Percentiles rank a stretch among this genome's conserved stretches.
phyloP scores from a whole-genome alignment of 352 stramenopile genomes.

The Pythium biforme region DNA sequence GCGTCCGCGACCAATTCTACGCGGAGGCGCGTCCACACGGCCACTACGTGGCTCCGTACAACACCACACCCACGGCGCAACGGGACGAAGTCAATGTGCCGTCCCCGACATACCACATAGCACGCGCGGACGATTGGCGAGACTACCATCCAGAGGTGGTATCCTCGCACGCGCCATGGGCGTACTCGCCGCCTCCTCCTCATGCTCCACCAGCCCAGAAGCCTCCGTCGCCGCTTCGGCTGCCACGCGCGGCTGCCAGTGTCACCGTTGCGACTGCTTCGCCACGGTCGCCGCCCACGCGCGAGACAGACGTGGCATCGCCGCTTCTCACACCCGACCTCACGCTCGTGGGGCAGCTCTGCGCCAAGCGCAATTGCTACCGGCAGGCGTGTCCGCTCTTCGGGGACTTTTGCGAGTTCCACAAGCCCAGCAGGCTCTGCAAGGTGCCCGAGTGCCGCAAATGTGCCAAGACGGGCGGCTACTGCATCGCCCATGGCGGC shows the following conservation, averaged over 20 bases:
- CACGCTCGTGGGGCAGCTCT: constrained; percentile 33
- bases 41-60: not conserved
- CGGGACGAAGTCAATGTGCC: not conserved
- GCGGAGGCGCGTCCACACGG: not conserved
- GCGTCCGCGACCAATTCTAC: not conserved
- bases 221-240: not conserved
- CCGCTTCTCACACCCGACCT: constrained; percentile 11
- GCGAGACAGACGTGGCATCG: not conserved
- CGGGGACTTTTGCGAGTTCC: constrained; percentile 58
- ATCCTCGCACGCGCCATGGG: not conserved
- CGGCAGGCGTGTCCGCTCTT: constrained; percentile 33
- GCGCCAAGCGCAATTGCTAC: constrained; percentile 66
- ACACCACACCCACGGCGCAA: too few relatives aligned
- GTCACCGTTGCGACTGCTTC: not conserved
- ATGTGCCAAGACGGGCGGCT: constrained; percentile 59
- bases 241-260: too few relatives aligned
- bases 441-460: constrained; percentile 59
- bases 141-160: not conserved
- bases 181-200: not conserved
- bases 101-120: not conserved
- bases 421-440: constrained; percentile 66
- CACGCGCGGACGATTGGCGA: not conserved
- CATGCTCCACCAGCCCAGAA: not conserved
- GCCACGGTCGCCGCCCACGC: not conserved
- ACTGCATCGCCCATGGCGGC: constrained; percentile 77